A percentile compares a stretch with the other conserved stretches of the same genome.
phyloP scores from a whole-genome alignment of 2,329 filamentous ascomycete species.

The Aspergillus thermomutatus region DNA sequence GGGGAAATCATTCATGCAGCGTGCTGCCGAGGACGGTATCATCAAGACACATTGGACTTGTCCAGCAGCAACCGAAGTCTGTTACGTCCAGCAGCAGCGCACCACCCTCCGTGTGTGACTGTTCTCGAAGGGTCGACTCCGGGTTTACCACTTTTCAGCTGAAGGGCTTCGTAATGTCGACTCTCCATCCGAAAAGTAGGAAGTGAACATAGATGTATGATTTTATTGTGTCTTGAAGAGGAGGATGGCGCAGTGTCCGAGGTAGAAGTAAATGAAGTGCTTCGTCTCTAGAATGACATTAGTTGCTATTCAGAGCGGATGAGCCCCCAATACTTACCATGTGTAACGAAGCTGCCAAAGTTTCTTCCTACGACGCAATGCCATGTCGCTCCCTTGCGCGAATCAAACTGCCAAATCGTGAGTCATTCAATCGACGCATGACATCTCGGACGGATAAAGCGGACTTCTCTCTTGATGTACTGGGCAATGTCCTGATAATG shows the following conservation, averaged over 20 bases:
- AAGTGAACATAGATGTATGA: not conserved
- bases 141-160: not conserved
- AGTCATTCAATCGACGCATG: conserved; percentile 13
- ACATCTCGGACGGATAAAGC: conserved; percentile 22
- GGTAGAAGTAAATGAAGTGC: conserved; percentile 99
- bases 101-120: not conserved
- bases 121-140: not conserved
- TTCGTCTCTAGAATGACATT: conserved; percentile 72
- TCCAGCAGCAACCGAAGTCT: not conserved
- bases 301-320: not conserved
- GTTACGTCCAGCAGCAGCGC: not conserved
- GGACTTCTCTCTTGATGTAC: conserved; percentile 89
- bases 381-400: conserved; percentile 96
- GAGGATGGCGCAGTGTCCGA: conserved; percentile 95
- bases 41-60: not conserved
- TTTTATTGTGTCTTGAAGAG: conserved; percentile 94
- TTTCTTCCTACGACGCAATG: conserved; percentile 98
- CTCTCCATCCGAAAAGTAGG: not conserved
- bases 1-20: not conserved
- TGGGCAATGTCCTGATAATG: conserved; percentile 80
- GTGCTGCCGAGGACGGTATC: not conserved
- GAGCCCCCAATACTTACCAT: conserved; percentile 61
- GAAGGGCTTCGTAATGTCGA: not conserved
- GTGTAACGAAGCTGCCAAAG: conserved; percentile 98
- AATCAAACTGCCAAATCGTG: conserved; percentile 70